Base-by-base conservation (phyloP, 345 rosid genomes). In the Iberis pinnata region DNA sequence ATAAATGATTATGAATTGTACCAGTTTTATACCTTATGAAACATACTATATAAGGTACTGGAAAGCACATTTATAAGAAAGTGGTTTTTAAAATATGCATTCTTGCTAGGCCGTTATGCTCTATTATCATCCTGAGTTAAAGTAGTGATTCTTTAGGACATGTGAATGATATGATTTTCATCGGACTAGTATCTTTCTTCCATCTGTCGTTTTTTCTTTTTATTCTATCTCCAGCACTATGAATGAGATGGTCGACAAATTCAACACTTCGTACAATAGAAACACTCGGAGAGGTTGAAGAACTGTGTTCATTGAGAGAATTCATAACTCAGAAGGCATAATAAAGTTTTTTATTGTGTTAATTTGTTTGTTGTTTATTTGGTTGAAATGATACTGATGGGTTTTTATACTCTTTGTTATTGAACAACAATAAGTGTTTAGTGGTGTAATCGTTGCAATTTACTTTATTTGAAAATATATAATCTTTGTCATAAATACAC, bases 261-360 rank as follows among this genome's bases (percentile, higher is more conserved):
- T 87, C 87, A 87, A 87, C 84, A 81, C 76, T n/a, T 89, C 96
- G 14, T 90, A 80, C 48, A 95, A 90, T 66, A 84, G 92, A 82
- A 86, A 82, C 48, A 72, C 79, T 61, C 82, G 96, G 69, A 73
- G 92, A 71, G 95, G 98, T 62, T 95, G 98, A 39, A 80, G 96
- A 69, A 75, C 92, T 12, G 77, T 89, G 15, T 87, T 84, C 50
- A 81, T 90, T 64, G 83, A 69, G 86, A 70, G 18, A 33, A 48
- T 43, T 31, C 12, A n/a, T n/a, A n/a, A n/a, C n/a, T n/a, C n/a
- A n/a, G n/a, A n/a, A n/a, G n/a, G n/a, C n/a, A n/a, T n/a, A n/a
- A n/a, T n/a, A n/a, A n/a, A n/a, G n/a, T n/a, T n/a, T n/a, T n/a
- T n/a, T n/a, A n/a, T n/a, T n/a, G n/a, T n/a, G n/a, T n/a, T n/a